Evolutionary conservation across 2,329 filamentous ascomycete genomes (phyloP), one percentile per base, ranked within the genome.

Genomic region (Didymellaceae sp.): DNA sequence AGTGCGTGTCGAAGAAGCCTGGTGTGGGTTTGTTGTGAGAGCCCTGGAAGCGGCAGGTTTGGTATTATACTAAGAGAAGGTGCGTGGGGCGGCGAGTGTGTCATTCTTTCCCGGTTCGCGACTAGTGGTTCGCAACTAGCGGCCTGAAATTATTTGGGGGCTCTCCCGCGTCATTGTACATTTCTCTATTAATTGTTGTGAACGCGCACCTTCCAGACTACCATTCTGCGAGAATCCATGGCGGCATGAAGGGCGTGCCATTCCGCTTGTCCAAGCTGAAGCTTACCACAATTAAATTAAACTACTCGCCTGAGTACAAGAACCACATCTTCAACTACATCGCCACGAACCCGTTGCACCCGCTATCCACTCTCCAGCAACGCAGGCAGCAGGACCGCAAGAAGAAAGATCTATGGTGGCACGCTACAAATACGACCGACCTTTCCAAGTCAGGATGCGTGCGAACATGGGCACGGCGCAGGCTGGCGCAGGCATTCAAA

Each of bases 371-470:
- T 10, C 39, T 54, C 7, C 63, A 60, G 35, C 54, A 37, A 26
- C 66, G 68, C 20, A 54, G 50, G 16, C 44, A 55, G 9, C 26
- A 35, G 2, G 48, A 56, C 20, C 58, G 60, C n/a, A 61, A 61
- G 16, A 54, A 53, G 18, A 57, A 68, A 16, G 63, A 65, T 0
- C 60, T 74, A 2, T 72, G 68, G 70, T 71, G 68, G 70, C 57
- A 68, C 45, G 59, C 62, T 5, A 67, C 63, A 2, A 59, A 60
- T 2, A 45, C 54, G 8, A 11, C 50, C 10, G 62, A 62, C 11
- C 40, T 65, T 16, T 66, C 61, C 20, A 72, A 68, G 50, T 70
- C 64, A 5, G 61, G 59, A 17, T 68, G 67, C 13, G 67, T 74
- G 32, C 41, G 70, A 30, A 47, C 63, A 25, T 72, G 69, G 70